These are phyloP conservation scores for Dentipellis fragilis DNA, from an alignment of 768 basidiomycete genomes.

Conservation along the genomic window DNA sequence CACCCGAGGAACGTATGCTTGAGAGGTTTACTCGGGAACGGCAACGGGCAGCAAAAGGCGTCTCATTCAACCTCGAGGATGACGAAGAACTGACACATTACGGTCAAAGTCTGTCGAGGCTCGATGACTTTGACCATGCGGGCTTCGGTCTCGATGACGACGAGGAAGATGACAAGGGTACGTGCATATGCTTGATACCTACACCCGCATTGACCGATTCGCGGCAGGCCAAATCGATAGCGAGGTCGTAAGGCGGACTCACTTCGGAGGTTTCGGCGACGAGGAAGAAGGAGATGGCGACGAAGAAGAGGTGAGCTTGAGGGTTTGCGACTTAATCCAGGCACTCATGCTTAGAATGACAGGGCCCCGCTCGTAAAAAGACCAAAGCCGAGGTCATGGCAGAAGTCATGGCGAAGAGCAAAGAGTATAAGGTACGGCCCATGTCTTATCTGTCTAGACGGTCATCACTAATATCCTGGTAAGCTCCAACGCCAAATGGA, in stretches of 20 bases:
- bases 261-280: conserved; percentile 85
- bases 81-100: conserved; percentile 90
- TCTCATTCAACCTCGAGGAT: conserved; percentile 82
- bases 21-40: conserved; percentile 92
- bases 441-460: background rate
- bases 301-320: conserved; percentile 28
- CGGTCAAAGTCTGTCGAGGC: conserved; percentile 74
- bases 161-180: conserved; percentile 40
- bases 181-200: background rate
- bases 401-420: conserved; percentile 95
- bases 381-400: conserved; percentile 95
- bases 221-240: conserved; percentile 54
- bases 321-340: background rate
- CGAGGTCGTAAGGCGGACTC: conserved; percentile 53
- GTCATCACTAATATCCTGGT: background rate
- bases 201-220: background rate
- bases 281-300: conserved; percentile 49
- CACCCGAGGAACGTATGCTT: conserved; percentile 94
- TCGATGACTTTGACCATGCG: conserved; percentile 76
- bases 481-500: conserved; percentile 85
- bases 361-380: conserved; percentile 74
- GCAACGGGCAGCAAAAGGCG: conserved; percentile 66
- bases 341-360: conserved; percentile 3
- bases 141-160: conserved; percentile 50
- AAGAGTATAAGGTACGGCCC: conserved; percentile 73